Percentiles rank a stretch among this genome's conserved stretches.
These are phyloP conservation scores for Chlorencoelia australis DNA, from an alignment of 2,329 filamentous ascomycete genomes.

Conservation along the genomic window DNA sequence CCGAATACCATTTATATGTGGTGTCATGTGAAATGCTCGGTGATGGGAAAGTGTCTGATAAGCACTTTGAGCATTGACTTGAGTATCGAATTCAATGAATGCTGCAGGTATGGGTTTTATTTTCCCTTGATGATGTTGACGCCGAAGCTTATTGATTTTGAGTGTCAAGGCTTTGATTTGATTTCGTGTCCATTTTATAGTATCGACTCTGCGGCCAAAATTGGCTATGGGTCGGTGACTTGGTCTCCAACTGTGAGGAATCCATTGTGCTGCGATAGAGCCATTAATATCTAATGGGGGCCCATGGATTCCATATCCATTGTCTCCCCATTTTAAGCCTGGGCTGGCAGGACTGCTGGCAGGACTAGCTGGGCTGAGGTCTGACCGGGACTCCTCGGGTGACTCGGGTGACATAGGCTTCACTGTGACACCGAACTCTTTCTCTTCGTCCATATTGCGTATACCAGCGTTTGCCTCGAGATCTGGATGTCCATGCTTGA, in stretches of 20 bases:
- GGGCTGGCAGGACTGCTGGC: not conserved
- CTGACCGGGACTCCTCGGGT: not conserved
- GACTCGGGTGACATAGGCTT: constrained; percentile 1
- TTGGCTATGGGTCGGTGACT: constrained; percentile 29
- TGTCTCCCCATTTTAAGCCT: constrained; percentile 5
- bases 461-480: constrained; percentile 11
- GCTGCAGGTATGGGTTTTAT: constrained; percentile 45
- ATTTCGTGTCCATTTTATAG: constrained; percentile 29
- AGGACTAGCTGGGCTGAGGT: not conserved
- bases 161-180: constrained; percentile 25
- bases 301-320: constrained; percentile 11
- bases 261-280: constrained; percentile 29
- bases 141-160: constrained; percentile 25
- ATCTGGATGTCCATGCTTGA: constrained; percentile 39
- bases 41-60: constrained; percentile 57
- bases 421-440: constrained; percentile 5
- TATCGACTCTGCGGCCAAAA: constrained; percentile 28
- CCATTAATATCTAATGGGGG: constrained; percentile 26
- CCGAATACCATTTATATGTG: constrained; percentile 51
- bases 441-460: constrained; percentile 3
- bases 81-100: constrained; percentile 55
- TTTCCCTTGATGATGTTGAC: constrained; percentile 35
- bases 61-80: constrained; percentile 51
- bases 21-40: constrained; percentile 51
- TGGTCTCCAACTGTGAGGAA: constrained; percentile 24